Conservation (phyloP, 257 asterid species). For the Ilex aquifolium region DNA sequence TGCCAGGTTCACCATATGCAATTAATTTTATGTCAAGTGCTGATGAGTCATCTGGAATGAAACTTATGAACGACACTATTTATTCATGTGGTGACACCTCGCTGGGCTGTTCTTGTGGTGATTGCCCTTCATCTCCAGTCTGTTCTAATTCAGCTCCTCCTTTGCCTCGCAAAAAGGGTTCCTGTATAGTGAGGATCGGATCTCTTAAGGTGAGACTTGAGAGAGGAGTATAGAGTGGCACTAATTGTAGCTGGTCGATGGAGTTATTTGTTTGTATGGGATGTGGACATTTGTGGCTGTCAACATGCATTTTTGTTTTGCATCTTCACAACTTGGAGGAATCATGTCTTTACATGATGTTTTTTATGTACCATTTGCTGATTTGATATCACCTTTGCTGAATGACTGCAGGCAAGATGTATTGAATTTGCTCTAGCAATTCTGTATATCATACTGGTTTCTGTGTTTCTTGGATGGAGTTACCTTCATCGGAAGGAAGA, state of each 20-base stretch:
- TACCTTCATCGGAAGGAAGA: conserved; percentile 58
- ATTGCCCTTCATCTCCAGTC: conserved; percentile 74
- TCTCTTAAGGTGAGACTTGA: conserved; percentile 50
- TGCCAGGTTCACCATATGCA: conserved; percentile 90
- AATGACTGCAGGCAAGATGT: conserved; percentile 77
- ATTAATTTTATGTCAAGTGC: conserved; percentile 66
- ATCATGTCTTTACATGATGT: background rate
- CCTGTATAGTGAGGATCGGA: conserved; percentile 85
- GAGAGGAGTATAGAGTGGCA: conserved; percentile 16
- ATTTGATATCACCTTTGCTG: conserved; percentile 8
- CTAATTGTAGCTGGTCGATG: background rate
- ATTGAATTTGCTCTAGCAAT: conserved; percentile 76
- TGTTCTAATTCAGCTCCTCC: conserved; percentile 75
- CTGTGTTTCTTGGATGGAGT: conserved; percentile 92
- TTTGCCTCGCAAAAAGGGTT: conserved; percentile 48
- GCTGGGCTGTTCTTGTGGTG: conserved; percentile 98
- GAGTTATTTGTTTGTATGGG: conserved; percentile 1
- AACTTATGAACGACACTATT: conserved; percentile 74
- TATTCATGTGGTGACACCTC: conserved; percentile 91
- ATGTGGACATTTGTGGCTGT: background rate
- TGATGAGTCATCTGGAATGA: conserved; percentile 73
- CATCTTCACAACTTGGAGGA: background rate
- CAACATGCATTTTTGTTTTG: background rate
- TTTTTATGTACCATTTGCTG: background rate
- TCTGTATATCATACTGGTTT: conserved; percentile 59